These are phyloP conservation scores for Cyclotella kingstonii DNA, from an alignment of 108 stramenopile genomes.

Conservation along the genomic window DNA sequence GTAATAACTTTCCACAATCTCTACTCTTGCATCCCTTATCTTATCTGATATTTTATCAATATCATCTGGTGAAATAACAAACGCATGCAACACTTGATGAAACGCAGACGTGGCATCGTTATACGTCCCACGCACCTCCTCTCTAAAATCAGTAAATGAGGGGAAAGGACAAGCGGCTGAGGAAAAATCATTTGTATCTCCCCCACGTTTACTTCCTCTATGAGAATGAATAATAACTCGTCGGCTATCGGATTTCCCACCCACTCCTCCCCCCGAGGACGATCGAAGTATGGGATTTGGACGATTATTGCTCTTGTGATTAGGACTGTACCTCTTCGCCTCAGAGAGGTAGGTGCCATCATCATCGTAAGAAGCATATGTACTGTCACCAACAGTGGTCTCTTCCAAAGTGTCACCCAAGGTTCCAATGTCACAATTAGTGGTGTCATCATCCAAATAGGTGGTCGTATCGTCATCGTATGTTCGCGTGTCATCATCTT, in stretches of 20 bases:
- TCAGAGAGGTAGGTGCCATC: conserved; percentile 15
- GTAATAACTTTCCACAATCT: conserved; percentile 29
- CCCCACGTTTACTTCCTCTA: conserved; percentile 16
- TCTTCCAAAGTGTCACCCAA: conserved; percentile 12
- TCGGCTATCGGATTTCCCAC: not conserved
- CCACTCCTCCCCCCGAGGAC: not conserved
- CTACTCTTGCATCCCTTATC: conserved; percentile 28
- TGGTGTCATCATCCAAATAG: conserved; percentile 17
- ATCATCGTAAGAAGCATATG: conserved; percentile 19
- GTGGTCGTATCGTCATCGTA: conserved; percentile 23
- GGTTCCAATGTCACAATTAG: conserved; percentile 19
- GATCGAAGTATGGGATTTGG: conserved; percentile 32
- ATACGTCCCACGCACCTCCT: conserved; percentile 28
- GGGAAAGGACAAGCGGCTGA: conserved; percentile 18
- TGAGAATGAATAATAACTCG: conserved; percentile 42
- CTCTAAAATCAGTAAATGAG: conserved; percentile 10
- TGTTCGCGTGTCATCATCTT: conserved; percentile 27
- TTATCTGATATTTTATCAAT: conserved; percentile 33
- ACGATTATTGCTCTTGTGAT: conserved; percentile 29
- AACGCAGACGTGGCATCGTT: conserved; percentile 20
- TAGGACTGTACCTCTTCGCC: conserved; percentile 18
- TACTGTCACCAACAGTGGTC: conserved; percentile 16
- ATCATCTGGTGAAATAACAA: conserved; percentile 33
- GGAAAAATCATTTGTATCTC: conserved; percentile 19
- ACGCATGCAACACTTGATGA: conserved; percentile 32